Evolutionary conservation across 768 basidiomycete species (phyloP).

Genomic region (Boletellus sp.): DNA sequence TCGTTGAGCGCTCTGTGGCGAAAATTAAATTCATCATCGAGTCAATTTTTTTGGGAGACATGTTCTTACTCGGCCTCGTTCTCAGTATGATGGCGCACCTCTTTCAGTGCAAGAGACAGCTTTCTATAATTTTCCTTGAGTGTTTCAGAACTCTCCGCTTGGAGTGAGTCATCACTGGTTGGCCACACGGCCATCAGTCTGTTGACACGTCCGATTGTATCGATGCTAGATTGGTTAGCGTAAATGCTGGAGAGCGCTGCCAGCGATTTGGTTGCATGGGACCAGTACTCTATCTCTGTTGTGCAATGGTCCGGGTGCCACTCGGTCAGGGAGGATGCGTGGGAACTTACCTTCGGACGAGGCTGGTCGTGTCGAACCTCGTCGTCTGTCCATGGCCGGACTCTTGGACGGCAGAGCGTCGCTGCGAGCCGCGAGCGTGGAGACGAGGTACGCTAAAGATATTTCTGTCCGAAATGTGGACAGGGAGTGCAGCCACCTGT

Average conservation of each 20-base stretch:
- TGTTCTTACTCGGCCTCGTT: slow-evolving; percentile 59
- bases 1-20: slow-evolving; percentile 61
- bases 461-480: slow-evolving; percentile 7
- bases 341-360: slow-evolving; percentile 67
- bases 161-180: slow-evolving; percentile 60
- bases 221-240: slow-evolving; percentile 44
- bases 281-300: slow-evolving; percentile 76
- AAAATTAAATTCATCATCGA: slow-evolving; percentile 6
- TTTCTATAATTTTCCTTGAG: slow-evolving; percentile 64
- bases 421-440: not conserved
- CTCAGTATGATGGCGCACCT: slow-evolving; percentile 56
- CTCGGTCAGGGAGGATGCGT: slow-evolving; percentile 14
- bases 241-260: slow-evolving; percentile 52
- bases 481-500: not conserved
- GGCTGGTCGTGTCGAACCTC: slow-evolving; percentile 60
- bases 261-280: slow-evolving; percentile 60
- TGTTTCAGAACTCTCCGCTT: slow-evolving; percentile 62
- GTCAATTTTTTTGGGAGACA: not conserved
- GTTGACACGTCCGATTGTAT: slow-evolving; percentile 71
- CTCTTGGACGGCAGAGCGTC: not conserved
- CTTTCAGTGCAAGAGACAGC: slow-evolving; percentile 56
- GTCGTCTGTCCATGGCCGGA: slow-evolving; percentile 61
- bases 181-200: slow-evolving; percentile 70
- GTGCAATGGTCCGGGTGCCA: slow-evolving; percentile 1
- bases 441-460: slow-evolving; percentile 1